Conservation (phyloP, 495 filamentous ascomycete species). For the Amphirosellinia nigrospora region DNA sequence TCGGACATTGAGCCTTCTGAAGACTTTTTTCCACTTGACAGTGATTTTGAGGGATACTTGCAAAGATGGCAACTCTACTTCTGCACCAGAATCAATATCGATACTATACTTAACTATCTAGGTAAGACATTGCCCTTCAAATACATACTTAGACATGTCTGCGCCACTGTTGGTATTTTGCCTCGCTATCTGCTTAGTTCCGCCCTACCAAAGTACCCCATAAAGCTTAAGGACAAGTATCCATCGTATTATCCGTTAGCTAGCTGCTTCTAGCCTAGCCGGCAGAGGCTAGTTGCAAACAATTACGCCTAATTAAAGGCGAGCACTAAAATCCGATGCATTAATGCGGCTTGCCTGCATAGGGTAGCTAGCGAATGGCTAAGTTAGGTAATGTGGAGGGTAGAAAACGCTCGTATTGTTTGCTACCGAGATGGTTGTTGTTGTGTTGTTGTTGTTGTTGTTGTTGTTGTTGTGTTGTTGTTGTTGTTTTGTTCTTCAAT, state of each 20-base stretch:
- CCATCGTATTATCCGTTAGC: background rate
- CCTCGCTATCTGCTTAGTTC: background rate
- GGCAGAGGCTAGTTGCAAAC: background rate
- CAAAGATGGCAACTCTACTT: background rate
- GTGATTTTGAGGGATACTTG: background rate
- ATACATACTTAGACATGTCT: background rate
- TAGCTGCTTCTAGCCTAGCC: background rate
- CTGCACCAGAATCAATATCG: background rate
- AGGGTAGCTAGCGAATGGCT: too few species aligned
- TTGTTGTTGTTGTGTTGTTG: background rate
- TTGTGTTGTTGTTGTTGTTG: background rate
- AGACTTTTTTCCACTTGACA: background rate
- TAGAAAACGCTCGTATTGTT: background rate
- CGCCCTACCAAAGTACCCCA: background rate
- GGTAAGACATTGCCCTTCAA: too few species aligned
- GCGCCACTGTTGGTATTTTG: background rate
- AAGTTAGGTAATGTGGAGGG: background rate
- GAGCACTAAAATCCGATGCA: background rate
- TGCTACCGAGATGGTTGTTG: too few species aligned
- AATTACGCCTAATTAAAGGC: slow-evolving; percentile 10
- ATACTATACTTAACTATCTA: too few species aligned
- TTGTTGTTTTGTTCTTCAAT: background rate
- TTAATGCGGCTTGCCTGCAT: background rate
- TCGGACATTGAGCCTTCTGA: background rate
- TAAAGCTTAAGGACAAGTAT: slow-evolving; percentile 1